Conservation (phyloP, 2,329 filamentous ascomycete species). For the Apiospora hydei region DNA sequence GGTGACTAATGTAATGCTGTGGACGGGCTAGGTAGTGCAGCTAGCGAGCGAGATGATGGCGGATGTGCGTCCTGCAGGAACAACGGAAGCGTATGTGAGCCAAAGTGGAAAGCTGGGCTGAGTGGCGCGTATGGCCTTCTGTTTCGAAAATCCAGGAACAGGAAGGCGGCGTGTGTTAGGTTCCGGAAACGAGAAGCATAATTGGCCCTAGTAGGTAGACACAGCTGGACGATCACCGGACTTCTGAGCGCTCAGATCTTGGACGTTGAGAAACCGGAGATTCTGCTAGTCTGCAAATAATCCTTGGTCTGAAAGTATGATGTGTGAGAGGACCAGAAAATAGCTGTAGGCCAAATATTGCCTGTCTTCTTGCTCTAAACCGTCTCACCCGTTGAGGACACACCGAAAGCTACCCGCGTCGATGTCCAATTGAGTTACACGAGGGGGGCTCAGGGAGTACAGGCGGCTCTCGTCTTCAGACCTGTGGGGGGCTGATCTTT, state of each 20-base stretch:
- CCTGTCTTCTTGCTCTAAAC: slow-evolving; percentile 13
- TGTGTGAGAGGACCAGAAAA: slow-evolving; percentile 28
- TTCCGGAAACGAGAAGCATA: slow-evolving; percentile 43
- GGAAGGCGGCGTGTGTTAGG: slow-evolving; percentile 41
- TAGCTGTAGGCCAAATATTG: slow-evolving; percentile 27
- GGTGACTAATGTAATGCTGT: slow-evolving; percentile 35
- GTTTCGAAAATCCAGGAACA: slow-evolving; percentile 44
- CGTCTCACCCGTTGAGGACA: slow-evolving; percentile 23
- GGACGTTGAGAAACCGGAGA: slow-evolving; percentile 32
- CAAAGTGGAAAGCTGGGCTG: slow-evolving; percentile 33
- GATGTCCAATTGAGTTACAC: slow-evolving; percentile 22
- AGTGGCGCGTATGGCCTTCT: slow-evolving; percentile 32
- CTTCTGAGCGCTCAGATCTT: slow-evolving; percentile 34
- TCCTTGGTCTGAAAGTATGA: slow-evolving; percentile 28
- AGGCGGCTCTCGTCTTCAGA: slow-evolving; percentile 12
- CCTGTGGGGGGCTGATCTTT: slow-evolving; percentile 18
- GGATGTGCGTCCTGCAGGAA: slow-evolving; percentile 35
- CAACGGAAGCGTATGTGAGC: slow-evolving; percentile 33
- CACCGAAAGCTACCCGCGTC: slow-evolving; percentile 23
- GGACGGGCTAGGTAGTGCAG: slow-evolving; percentile 36
- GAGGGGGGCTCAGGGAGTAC: slow-evolving; percentile 3
- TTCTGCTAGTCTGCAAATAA: slow-evolving; percentile 26
- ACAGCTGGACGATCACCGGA: slow-evolving; percentile 30
- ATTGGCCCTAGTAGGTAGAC: slow-evolving; percentile 34
- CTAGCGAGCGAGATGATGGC: slow-evolving; percentile 34